Evolutionary conservation across 257 asterid genomes (phyloP).

Genomic region (Coffea canephora): DNA sequence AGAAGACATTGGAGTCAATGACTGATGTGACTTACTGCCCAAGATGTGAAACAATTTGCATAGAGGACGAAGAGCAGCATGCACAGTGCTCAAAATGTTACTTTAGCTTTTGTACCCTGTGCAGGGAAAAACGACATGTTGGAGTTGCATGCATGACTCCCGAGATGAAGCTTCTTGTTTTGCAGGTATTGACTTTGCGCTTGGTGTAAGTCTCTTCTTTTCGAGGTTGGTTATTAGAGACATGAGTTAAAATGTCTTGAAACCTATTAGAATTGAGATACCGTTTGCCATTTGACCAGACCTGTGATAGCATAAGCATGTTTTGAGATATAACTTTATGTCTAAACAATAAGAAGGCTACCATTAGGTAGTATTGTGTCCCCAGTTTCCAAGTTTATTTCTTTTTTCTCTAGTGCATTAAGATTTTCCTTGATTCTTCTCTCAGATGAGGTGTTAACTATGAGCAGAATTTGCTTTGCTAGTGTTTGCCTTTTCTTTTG

Average conservation of each 20-base stretch:
- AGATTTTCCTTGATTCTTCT: background rate
- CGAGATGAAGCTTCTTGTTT: slow-evolving; percentile 62
- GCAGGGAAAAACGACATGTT: slow-evolving; percentile 76
- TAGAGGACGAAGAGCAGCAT: slow-evolving; percentile 73
- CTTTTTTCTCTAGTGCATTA: background rate
- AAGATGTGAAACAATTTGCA: slow-evolving; percentile 86
- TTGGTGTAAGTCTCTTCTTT: slow-evolving; percentile 7
- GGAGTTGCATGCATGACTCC: slow-evolving; percentile 77
- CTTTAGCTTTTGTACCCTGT: slow-evolving; percentile 84
- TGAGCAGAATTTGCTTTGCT: background rate
- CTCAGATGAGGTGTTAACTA: background rate
- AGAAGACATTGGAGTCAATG: slow-evolving; percentile 83
- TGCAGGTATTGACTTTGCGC: slow-evolving; percentile 49
- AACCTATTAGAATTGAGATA: background rate
- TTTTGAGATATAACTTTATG: background rate
- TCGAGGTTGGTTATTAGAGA: background rate
- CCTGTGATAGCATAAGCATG: background rate
- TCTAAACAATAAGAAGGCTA: background rate
- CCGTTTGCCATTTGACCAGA: background rate
- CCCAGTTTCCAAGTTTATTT: background rate
- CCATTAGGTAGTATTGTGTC: too few relatives aligned
- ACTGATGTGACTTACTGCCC: slow-evolving; percentile 86
- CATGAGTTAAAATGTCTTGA: background rate
- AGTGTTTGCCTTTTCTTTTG: background rate
- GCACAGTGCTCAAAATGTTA: slow-evolving; percentile 89